Percentiles rank a stretch among this genome's conserved stretches.
Conservation (phyloP, 2,329 filamentous ascomycete genomes). For the Xylariomycetidae sp. region DNA sequence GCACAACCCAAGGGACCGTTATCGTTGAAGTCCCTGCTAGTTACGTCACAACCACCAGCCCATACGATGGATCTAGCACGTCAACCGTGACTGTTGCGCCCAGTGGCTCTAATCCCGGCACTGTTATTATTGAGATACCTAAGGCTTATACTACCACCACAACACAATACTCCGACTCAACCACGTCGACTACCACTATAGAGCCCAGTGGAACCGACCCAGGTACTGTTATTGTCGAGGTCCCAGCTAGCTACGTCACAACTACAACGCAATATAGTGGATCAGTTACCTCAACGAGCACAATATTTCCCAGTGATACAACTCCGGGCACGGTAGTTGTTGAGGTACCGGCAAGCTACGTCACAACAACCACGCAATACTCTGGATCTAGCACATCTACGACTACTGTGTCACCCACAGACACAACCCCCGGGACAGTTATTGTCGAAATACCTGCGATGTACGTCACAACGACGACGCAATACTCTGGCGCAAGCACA, state of each 20-base stretch:
- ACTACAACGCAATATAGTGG: not conserved
- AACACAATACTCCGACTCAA: not conserved
- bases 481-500: not conserved
- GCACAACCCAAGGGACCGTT: not conserved
- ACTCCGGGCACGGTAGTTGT: not conserved
- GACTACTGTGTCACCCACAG: not conserved
- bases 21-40: not conserved
- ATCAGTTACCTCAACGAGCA: not conserved
- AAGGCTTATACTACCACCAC: conserved; percentile 1
- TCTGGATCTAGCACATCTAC: not conserved
- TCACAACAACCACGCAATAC: not conserved
- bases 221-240: conserved; percentile 1
- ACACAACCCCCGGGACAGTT: not conserved
- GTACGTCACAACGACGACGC: not conserved
- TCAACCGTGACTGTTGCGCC: not conserved
- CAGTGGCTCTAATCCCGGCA: not conserved
- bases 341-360: not conserved
- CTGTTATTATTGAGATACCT: not conserved
- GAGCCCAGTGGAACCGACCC: not conserved
- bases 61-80: not conserved
- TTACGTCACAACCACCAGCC: not conserved
- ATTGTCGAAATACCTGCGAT: not conserved
- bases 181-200: not conserved
- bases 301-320: not conserved
- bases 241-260: not conserved